phyloP scores from a whole-genome alignment of 2,329 filamentous ascomycete genomes.

The Penicillium sp. region DNA sequence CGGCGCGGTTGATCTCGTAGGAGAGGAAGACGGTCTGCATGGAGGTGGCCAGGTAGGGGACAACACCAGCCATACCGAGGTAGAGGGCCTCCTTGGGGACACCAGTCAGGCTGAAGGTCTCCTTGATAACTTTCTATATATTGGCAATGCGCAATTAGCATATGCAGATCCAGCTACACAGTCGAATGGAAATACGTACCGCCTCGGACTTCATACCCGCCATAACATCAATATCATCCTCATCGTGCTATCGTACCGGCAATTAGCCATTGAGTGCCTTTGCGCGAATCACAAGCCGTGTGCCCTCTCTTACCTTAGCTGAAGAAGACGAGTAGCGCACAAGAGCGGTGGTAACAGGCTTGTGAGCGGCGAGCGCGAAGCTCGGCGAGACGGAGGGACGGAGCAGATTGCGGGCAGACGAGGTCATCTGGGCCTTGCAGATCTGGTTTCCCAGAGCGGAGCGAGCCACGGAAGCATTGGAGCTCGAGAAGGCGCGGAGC shows the following conservation, averaged over 20 bases:
- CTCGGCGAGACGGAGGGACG: constrained; percentile 38
- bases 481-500: constrained; percentile 45
- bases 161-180: neutral
- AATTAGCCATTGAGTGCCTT: constrained; percentile 51
- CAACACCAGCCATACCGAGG: constrained; percentile 72
- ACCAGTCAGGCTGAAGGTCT: constrained; percentile 64
- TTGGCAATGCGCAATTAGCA: constrained; percentile 1
- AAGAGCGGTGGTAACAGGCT: constrained; percentile 49
- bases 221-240: constrained; percentile 47
- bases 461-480: constrained; percentile 45
- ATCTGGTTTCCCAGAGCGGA: constrained; percentile 42
- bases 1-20: constrained; percentile 74
- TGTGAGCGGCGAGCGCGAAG: constrained; percentile 46
- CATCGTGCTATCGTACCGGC: constrained; percentile 26
- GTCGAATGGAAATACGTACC: constrained; percentile 48
- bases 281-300: neutral
- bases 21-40: constrained; percentile 77
- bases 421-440: constrained; percentile 48
- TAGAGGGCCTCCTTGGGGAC: constrained; percentile 68
- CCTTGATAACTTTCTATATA: constrained; percentile 62
- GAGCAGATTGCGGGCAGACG: constrained; percentile 40
- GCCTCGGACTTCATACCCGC: constrained; percentile 56
- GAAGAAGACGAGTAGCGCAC: constrained; percentile 49
- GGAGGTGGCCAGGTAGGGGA: constrained; percentile 85
- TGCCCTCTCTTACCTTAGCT: constrained; percentile 48